Evolutionary conservation across 2,329 filamentous ascomycete species (phyloP).

Genomic region (Iodosphaeria phyllophila): DNA sequence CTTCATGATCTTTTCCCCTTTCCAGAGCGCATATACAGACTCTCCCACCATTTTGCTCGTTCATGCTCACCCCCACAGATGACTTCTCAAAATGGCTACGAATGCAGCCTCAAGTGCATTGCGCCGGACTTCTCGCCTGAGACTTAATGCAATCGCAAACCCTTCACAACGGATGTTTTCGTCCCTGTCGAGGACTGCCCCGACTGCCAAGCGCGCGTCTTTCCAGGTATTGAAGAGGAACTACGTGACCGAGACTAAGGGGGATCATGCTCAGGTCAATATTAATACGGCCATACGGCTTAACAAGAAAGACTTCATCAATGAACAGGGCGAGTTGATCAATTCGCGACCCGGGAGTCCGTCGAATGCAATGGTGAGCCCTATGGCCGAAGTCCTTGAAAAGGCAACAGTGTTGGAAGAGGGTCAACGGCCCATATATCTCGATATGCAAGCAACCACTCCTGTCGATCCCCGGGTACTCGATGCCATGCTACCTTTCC

Average conservation of each 20-base stretch:
- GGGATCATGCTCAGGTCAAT: constrained; percentile 62
- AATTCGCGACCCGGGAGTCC: constrained; percentile 38
- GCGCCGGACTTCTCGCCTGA: constrained; percentile 53
- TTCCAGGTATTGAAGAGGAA: constrained; percentile 24
- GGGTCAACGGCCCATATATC: constrained; percentile 83
- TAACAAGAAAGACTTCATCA: constrained; percentile 67
- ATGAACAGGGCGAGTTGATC: constrained; percentile 20
- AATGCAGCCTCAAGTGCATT: constrained; percentile 48
- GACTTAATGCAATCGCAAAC: constrained; percentile 21
- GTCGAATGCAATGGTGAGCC: constrained; percentile 56
- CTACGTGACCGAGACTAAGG: constrained; percentile 74
- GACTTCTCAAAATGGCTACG: constrained; percentile 36
- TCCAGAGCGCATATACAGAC: no score
- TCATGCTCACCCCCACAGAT: no score
- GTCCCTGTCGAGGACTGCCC: constrained; percentile 15
- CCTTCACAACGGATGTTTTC: constrained; percentile 16
- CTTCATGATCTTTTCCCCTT: no score
- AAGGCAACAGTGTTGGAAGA: constrained; percentile 87
- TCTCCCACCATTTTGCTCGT: no score
- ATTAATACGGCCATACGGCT: constrained; percentile 70
- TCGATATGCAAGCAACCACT: constrained; percentile 96
- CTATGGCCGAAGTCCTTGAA: constrained; percentile 74
- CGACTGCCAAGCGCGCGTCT: constrained; percentile 8
- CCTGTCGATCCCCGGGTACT: constrained; percentile 87
- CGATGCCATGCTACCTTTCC: constrained; percentile 91